Evolutionary conservation across 2,329 filamentous ascomycete species (phyloP), one percentile per base, ranked within the genome.

Genomic region (Aquanectria penicillioides): DNA sequence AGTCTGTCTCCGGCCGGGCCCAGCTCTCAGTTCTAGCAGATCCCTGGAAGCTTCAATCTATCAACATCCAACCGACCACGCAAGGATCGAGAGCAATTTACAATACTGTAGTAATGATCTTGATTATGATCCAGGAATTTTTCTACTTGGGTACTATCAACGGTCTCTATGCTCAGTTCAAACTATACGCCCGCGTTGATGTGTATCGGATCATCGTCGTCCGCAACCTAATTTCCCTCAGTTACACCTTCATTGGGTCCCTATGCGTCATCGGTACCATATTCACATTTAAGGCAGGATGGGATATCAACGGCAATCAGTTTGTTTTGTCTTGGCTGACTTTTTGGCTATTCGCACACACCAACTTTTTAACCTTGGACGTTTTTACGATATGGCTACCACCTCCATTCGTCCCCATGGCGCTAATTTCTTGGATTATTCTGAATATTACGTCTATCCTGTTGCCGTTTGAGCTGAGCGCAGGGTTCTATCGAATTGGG

Each of bases 21-120:
- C 60, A 62, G 20, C 41, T 69, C 7, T 59, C 62, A 5, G 55
- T 51, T 12, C 59, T 69, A 12, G 58, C 65, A 1, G 59, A 66
- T n/a, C 66, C 66, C 1, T 68, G 67, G 67, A 57, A 38, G 15
- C 52, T 68, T 11, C 53, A 60, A 5, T 61, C 64, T 5, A 61
- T 62, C 49, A 63, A 69, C 12, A 63, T 69, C 36, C 55, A 65
- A 23, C 59, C 59, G 15, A 69, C 67, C 2, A 23, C 48, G 3
- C 66, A 69, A 41, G 66, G 66, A n/a, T 65, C 66, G 1, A 64
- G 67, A 4, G 40, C 60, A 17, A 67, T 69, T 22, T 69, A 69
- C n/a, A 69, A 69, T 22, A 69, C 64, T 1, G 60, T 68, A 2
- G 57, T 61, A n/a, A 63, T 69, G 41, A 67, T 69, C 8, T 20